Base-by-base conservation (phyloP, 805 yeast genomes). In the Candida alai region DNA sequence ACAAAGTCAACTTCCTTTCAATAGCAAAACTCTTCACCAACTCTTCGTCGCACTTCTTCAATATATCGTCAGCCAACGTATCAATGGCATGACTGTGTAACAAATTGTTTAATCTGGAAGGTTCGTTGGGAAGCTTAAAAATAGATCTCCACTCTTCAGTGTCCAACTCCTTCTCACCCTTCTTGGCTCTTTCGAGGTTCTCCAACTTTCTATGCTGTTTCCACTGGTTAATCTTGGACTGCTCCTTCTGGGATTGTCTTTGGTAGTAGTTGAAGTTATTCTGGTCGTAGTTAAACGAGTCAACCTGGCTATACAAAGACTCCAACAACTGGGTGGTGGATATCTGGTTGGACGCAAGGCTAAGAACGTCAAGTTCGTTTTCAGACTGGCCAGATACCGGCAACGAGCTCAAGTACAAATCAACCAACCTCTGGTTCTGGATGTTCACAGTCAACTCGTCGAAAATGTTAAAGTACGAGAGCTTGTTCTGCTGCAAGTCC, bases 251-350 rank as follows among this genome's bases (percentile, higher is more conserved):
- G 40, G 76, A 67, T 48, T 76, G 80, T 65, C 94, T 78, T 63
- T 84, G 93, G 66, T 76, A 83, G 62, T 80, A 84, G 67, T 83
- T 81, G 69, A 81, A 79, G 61, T 80, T 84, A 46, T 81, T 80
- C 56, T 82, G 84, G 54, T 81, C 88, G 56, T 80, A 80, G 63
- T 80, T 80, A 64, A 76, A 78, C 31, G 81, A 78, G 57, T 84
- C 93, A 25, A 84, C 71, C 33, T 85, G 75, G 41, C 76, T 80
- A 52, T 76, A 71, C 44, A 84, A 67, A 30, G 73, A 73, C 52
- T 83, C 89, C 40, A 78, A 74, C 42, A 67, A 61, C 47, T 67
- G 70, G 13, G 68, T 60, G 28, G 71, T 65, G 40, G 59, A 63
- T 47, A 62, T 61, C 42, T 65, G 66, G 51, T 65, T 66, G 16